Evolutionary conservation across 2,329 filamentous ascomycete species (phyloP).

Genomic region (Immersiporthe knoxdaviesiana): DNA sequence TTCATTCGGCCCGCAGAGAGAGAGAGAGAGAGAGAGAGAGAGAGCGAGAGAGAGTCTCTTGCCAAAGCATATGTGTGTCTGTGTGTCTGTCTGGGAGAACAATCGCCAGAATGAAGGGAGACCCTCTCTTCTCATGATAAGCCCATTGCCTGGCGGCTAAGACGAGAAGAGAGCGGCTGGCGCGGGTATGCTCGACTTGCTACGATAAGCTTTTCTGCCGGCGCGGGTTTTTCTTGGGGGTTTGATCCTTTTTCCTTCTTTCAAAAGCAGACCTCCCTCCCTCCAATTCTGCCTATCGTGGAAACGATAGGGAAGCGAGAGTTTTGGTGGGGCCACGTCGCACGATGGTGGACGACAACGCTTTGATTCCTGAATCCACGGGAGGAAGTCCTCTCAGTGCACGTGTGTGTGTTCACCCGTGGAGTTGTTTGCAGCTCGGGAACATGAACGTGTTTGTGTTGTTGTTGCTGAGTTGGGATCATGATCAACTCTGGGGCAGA

Average conservation of each 20-base stretch:
- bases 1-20: background rate
- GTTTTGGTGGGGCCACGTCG: background rate
- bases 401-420: no score
- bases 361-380: background rate
- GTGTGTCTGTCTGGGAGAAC: background rate
- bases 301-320: background rate
- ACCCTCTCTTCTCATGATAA: background rate
- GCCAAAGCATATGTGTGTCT: background rate
- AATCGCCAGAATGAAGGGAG: background rate
- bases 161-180: background rate
- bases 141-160: background rate
- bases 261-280: no score
- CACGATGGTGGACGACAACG: background rate
- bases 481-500: no score
- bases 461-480: no score
- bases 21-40: no score
- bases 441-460: no score
- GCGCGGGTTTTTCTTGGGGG: background rate
- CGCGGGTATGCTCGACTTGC: background rate
- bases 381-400: slow-evolving; percentile 4
- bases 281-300: background rate
- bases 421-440: no score
- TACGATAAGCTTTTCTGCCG: background rate
- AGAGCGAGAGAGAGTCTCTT: no score
- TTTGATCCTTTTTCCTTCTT: background rate